phyloP scores from a whole-genome alignment of 208 protist genomes.

The Angomonas deanei region DNA sequence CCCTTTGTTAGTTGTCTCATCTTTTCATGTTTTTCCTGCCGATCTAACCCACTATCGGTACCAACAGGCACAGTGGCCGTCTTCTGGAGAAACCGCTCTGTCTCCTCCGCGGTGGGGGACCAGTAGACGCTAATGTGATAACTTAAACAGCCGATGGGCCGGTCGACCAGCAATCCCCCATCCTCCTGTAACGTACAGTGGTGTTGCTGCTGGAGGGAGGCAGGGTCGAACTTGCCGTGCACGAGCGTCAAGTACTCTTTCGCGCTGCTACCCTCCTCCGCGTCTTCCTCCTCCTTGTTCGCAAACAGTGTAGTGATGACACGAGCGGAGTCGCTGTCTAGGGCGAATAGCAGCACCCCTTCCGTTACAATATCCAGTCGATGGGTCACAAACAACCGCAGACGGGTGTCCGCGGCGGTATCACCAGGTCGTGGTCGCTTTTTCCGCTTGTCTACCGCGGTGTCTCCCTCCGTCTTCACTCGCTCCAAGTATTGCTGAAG shows the following conservation, averaged over 20 bases:
- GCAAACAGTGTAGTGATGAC: slow-evolving; percentile 35
- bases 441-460: not conserved
- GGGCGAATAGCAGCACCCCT: slow-evolving; percentile 76
- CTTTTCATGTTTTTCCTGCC: not conserved
- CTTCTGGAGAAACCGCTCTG: not conserved
- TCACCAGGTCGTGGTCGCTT: not conserved
- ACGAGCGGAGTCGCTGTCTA: slow-evolving; percentile 41
- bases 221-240: slow-evolving; percentile 36
- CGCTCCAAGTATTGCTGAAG: slow-evolving; percentile 16
- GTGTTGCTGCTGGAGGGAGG: slow-evolving; percentile 16
- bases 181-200: not conserved
- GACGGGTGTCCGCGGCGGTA: not conserved
- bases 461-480: not conserved
- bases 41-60: not conserved
- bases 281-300: slow-evolving; percentile 23
- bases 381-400: slow-evolving; percentile 71
- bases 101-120: slow-evolving; percentile 24
- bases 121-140: slow-evolving; percentile 71
- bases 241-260: slow-evolving; percentile 68
- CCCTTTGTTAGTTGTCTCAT: not conserved
- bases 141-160: slow-evolving; percentile 61
- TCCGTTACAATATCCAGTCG: slow-evolving; percentile 82
- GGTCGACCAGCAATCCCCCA: slow-evolving; percentile 14
- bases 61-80: not conserved
- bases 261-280: not conserved